Conservation (phyloP, 257 asterid genomes). For the Gentiana dahurica region DNA sequence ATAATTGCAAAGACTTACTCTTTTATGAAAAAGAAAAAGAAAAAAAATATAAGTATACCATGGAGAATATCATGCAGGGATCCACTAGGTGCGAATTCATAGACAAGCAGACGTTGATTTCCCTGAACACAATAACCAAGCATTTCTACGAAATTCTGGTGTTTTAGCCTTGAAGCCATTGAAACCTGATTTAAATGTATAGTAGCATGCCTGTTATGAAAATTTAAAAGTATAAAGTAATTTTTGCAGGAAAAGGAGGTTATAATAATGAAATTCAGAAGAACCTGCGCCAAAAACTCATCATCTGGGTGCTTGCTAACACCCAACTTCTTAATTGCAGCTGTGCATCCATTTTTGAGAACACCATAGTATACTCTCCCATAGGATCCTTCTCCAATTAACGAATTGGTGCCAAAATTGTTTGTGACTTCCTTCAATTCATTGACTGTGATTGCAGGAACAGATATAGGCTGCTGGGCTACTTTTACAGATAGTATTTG, state of each 20-base stretch:
- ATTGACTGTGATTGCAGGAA: no score
- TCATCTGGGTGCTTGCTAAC: slow-evolving; percentile 81
- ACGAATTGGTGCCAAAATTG: no score
- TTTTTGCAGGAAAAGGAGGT: neutral
- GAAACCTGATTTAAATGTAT: slow-evolving; percentile 84
- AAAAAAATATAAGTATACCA: slow-evolving; percentile 27
- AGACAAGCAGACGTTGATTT: slow-evolving; percentile 62
- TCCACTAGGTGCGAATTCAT: slow-evolving; percentile 84
- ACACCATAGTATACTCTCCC: no score
- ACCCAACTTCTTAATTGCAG: no score
- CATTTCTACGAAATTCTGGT: slow-evolving; percentile 65
- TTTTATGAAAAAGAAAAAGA: neutral
- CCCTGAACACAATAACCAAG: slow-evolving; percentile 90
- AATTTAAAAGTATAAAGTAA: neutral
- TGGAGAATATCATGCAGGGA: slow-evolving; percentile 91
- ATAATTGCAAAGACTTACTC: neutral
- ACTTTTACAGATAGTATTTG: no score
- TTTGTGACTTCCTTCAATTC: no score
- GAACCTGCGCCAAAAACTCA: slow-evolving; percentile 78
- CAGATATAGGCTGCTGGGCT: no score
- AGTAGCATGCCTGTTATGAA: no score
- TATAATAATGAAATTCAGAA: slow-evolving; percentile 5
- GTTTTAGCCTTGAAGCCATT: slow-evolving; percentile 82
- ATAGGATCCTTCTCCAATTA: no score
- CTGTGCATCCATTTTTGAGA: no score